phyloP scores from a whole-genome alignment of 2,329 filamentous ascomycete species.

The Allantophomopsis cytisporea region DNA sequence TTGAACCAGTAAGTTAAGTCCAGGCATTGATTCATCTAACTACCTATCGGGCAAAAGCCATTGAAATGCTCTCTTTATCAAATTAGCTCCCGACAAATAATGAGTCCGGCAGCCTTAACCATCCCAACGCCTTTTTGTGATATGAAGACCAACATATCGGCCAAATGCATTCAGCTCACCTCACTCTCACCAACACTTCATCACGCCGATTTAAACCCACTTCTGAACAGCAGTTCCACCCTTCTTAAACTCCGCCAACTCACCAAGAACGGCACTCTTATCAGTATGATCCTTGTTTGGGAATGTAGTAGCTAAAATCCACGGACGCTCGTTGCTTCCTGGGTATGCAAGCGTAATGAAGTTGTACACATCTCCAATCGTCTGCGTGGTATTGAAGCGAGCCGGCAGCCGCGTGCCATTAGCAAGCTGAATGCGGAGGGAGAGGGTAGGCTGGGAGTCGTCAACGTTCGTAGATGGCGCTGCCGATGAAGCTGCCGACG shows the following conservation, averaged over 20 bases:
- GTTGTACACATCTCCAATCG: slow-evolving; percentile 62
- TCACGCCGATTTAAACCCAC: slow-evolving; percentile 14
- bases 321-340: slow-evolving; percentile 41
- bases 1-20: too few species aligned
- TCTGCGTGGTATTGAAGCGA: slow-evolving; percentile 70
- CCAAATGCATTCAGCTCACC: too few species aligned
- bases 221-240: slow-evolving; percentile 54
- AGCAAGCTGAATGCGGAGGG: slow-evolving; percentile 64
- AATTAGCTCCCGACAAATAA: too few species aligned
- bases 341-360: slow-evolving; percentile 57
- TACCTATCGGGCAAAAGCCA: too few species aligned
- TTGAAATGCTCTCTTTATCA: too few species aligned
- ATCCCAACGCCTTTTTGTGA: too few species aligned
- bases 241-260: slow-evolving; percentile 51
- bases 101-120: too few species aligned
- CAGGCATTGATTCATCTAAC: too few species aligned
- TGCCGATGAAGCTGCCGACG: slow-evolving; percentile 12
- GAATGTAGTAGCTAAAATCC: slow-evolving; percentile 71
- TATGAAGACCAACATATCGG: too few species aligned
- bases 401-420: slow-evolving; percentile 67
- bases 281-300: slow-evolving; percentile 71
- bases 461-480: slow-evolving; percentile 35
- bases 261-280: slow-evolving; percentile 40
- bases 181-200: too few species aligned
- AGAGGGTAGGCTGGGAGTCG: slow-evolving; percentile 51